Percentiles rank a stretch among this genome's conserved stretches.
phyloP scores from a whole-genome alignment of 1,284 basidiomycete genomes.

The Irpex sp. region DNA sequence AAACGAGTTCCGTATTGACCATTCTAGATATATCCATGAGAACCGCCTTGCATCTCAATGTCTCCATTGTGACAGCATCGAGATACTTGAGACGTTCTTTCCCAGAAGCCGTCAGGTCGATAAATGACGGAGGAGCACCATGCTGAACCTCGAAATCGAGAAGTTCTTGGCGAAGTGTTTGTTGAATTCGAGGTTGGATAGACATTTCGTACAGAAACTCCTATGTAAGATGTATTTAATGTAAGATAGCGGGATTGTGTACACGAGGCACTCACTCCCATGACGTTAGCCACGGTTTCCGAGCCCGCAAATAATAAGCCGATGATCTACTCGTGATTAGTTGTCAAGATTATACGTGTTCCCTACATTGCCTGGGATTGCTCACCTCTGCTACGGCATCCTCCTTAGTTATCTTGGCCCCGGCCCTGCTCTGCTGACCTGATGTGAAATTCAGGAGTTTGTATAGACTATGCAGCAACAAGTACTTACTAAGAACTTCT shows the following conservation, averaged over 20 bases:
- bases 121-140: background rate
- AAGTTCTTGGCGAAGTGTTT: slow-evolving; percentile 2
- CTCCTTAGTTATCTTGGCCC: background rate
- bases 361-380: background rate
- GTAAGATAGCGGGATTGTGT: background rate
- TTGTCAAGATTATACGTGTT: background rate
- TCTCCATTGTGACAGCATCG: slow-evolving; percentile 1
- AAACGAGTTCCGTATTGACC: background rate
- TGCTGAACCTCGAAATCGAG: background rate
- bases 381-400: background rate
- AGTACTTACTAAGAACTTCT: slow-evolving; percentile 18
- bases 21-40: slow-evolving; percentile 2
- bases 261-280: background rate
- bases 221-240: background rate
- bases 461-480: background rate
- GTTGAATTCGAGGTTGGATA: background rate
- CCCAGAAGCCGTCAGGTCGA: background rate
- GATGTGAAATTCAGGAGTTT: background rate
- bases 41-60: background rate
- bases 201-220: slow-evolving; percentile 1
- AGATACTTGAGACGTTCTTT: background rate
- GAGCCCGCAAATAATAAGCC: slow-evolving; percentile 1
- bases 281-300: background rate
- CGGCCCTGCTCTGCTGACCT: slow-evolving; percentile 1
- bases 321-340: background rate